A percentile compares a stretch with the other conserved stretches of the same genome.
Conservation (phyloP, 2,329 filamentous ascomycete species). For the Colletotrichum sp. region DNA sequence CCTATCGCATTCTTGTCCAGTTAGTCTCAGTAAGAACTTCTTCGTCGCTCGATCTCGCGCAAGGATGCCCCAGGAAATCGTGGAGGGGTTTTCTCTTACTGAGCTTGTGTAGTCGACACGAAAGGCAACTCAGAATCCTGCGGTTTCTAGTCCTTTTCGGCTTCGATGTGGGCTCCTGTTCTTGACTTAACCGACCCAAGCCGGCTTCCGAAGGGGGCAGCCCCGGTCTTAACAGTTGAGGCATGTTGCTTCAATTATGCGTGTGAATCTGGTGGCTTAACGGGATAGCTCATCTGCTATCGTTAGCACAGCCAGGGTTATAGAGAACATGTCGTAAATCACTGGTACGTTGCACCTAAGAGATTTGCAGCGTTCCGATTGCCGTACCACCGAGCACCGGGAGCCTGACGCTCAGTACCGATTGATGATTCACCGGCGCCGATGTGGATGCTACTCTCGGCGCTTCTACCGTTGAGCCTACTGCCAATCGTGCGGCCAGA, state of each 20-base stretch:
- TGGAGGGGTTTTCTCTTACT: slow-evolving; percentile 1
- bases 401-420: background rate
- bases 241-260: background rate
- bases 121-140: slow-evolving; percentile 30
- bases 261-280: background rate
- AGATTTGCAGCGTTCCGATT: background rate
- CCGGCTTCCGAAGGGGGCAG: background rate
- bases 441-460: background rate
- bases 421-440: background rate
- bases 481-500: background rate
- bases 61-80: background rate
- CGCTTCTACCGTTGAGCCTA: background rate
- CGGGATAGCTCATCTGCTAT: background rate
- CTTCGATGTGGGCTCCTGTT: background rate
- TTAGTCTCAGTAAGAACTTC: background rate
- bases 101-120: slow-evolving; percentile 34
- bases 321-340: background rate
- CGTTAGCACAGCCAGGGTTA: background rate
- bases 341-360: background rate
- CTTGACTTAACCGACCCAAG: background rate
- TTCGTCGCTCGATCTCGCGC: background rate
- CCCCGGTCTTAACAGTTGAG: background rate
- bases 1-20: slow-evolving; percentile 27
- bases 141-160: background rate
- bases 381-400: background rate